Conservation (phyloP, 257 asterid species). For the Rehmannia glutinosa region DNA sequence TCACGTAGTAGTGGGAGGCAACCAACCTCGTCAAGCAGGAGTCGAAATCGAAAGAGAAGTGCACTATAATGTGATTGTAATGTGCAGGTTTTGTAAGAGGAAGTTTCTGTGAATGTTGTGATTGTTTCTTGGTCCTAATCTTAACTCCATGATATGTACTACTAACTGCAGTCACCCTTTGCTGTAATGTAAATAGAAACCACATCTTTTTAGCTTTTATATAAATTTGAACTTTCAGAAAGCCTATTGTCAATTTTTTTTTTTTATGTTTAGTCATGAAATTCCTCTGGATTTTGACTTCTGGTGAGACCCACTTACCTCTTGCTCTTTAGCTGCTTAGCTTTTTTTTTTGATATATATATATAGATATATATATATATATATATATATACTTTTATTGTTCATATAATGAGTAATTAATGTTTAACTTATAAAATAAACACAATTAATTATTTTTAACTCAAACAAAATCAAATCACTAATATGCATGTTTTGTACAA, state of each 20-base stretch:
- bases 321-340: too few species aligned
- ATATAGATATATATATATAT: too few species aligned
- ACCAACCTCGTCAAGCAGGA: conserved; percentile 58
- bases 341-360: too few species aligned
- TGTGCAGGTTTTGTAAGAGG: neutral
- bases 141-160: conserved; percentile 8
- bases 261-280: neutral
- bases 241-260: neutral
- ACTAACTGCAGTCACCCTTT: neutral
- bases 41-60: conserved; percentile 65
- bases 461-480: too few species aligned
- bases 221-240: neutral
- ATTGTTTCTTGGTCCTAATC: conserved; percentile 2
- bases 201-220: neutral
- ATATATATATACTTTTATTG: too few species aligned
- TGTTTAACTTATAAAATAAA: too few species aligned
- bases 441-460: too few species aligned
- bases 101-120: conserved; percentile 7
- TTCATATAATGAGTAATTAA: too few species aligned
- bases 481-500: too few species aligned
- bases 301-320: neutral
- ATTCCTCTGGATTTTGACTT: neutral
- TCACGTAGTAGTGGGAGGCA: conserved; percentile 43
- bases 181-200: conserved; percentile 18
- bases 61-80: conserved; percentile 56